Base-by-base conservation (phyloP, 2,329 filamentous ascomycete genomes). In the Fusarium citri region DNA sequence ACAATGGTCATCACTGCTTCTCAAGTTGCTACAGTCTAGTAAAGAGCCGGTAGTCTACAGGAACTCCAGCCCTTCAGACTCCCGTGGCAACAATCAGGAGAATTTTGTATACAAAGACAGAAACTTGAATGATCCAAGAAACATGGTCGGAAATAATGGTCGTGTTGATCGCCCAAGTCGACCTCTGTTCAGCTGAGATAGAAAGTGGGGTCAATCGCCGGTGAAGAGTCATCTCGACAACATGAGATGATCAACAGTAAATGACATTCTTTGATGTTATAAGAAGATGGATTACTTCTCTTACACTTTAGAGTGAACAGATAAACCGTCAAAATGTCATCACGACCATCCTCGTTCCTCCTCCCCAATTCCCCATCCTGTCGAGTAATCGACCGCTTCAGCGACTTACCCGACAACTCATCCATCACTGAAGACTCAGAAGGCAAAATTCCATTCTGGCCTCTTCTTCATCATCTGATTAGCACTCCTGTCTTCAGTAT, bases 311-410 rank as follows among this genome's bases (percentile, higher is more conserved):
- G 2, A 26, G 8, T 16, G 9, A 40, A 26, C 6, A 8, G 1
- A 15, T n/a, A 11, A 37, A 6, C 11, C 10, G 8, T 20, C 10
- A 45, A 11, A 3, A 73, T 74, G 72, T 20, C 57, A 16, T 18
- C 65, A 18, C 59, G 64, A 16, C 51, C 60, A 7, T 23, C 54
- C 11, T 46, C 34, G 6, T 75, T 75, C 22, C 25, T 70, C 46
- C 69, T 75, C 51, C 60, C 69, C 28, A 75, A 67, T 23, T 73
- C 68, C 3, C 37, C 42, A 15, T 64, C 50, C 1, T 75, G 73
- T 14, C 61, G 63, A 22, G 62, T 75, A 18, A 54, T 77, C 16
- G 78, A 78, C 56, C 75, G 77, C n/a, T 78, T 78, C 59, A 78
- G 76, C 47, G 62, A 76, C 42, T 68, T 78, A 12, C 73, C 66